Percentiles rank a stretch among this genome's conserved stretches.
These are phyloP conservation scores for Yamadazyma blattariae DNA, from an alignment of 1,139 yeast genomes.

Conservation along the genomic window DNA sequence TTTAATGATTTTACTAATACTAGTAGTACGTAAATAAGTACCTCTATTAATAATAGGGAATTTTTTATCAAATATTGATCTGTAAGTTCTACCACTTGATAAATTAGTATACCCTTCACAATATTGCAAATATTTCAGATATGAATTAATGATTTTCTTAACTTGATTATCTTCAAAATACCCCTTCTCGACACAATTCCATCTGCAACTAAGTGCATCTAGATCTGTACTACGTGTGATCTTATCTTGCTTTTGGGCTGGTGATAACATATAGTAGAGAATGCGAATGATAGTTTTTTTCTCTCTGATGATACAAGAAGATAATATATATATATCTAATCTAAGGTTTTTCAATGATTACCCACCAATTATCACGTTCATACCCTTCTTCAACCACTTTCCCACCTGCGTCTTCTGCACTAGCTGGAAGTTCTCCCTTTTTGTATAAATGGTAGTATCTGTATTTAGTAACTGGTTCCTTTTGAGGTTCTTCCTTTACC, in stretches of 20 bases:
- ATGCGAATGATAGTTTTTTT: not conserved
- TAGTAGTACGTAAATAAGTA: constrained; percentile 69
- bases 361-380: constrained; percentile 96
- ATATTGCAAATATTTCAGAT: constrained; percentile 31
- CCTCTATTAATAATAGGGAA: constrained; percentile 82
- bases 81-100: constrained; percentile 41
- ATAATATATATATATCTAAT: not conserved
- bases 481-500: constrained; percentile 17
- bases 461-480: constrained; percentile 53
- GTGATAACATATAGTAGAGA: constrained; percentile 28
- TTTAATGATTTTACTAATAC: constrained; percentile 56
- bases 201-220: constrained; percentile 80
- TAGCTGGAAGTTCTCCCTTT: constrained; percentile 75
- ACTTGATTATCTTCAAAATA: constrained; percentile 59
- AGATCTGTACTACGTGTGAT: constrained; percentile 71
- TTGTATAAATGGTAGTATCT: constrained; percentile 86
- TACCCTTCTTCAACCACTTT: constrained; percentile 69
- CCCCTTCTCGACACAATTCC: constrained; percentile 51
- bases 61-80: constrained; percentile 46
- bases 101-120: constrained; percentile 40
- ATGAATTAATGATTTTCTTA: constrained; percentile 40
- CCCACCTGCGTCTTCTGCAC: constrained; percentile 64
- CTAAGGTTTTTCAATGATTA: constrained; percentile 23
- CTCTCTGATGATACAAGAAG: too few species aligned
- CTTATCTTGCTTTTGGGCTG: constrained; percentile 41